Percentiles rank a stretch among this genome's conserved stretches.
Evolutionary conservation across 2,329 filamentous ascomycete genomes (phyloP).

Genomic region (Chrysoporthe puriensis): DNA sequence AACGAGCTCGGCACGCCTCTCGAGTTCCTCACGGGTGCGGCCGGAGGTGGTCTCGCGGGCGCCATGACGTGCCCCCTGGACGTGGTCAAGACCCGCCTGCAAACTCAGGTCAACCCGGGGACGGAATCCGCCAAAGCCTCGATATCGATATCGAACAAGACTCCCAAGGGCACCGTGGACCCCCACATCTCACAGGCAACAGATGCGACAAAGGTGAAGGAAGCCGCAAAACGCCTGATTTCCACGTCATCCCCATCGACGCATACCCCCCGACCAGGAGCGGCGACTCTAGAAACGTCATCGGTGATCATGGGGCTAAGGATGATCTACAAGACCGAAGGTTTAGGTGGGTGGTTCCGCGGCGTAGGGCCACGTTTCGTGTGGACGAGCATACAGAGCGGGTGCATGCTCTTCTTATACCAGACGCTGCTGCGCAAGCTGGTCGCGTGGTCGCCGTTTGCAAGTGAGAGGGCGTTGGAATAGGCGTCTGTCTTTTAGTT

Average conservation of each 20-base stretch:
- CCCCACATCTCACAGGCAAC: slow-evolving; percentile 32
- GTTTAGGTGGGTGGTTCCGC: slow-evolving; percentile 87
- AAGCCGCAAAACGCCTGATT: slow-evolving; percentile 70
- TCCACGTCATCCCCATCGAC: slow-evolving; percentile 90
- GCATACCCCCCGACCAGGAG: slow-evolving; percentile 76
- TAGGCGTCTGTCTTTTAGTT: neutral
- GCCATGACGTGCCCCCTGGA: slow-evolving; percentile 95
- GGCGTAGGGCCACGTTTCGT: slow-evolving; percentile 91
- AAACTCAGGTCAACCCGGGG: slow-evolving; percentile 75
- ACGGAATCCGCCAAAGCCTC: slow-evolving; percentile 34
- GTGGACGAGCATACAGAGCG: slow-evolving; percentile 97
- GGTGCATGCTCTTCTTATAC: slow-evolving; percentile 95
- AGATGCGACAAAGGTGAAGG: slow-evolving; percentile 38
- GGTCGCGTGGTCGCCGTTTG: slow-evolving; percentile 52
- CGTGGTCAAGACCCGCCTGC: slow-evolving; percentile 94
- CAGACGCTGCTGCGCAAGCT: slow-evolving; percentile 83
- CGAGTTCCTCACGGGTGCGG: slow-evolving; percentile 87
- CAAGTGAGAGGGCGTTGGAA: slow-evolving; percentile 21
- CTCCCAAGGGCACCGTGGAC: slow-evolving; percentile 21
- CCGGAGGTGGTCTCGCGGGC: slow-evolving; percentile 88
- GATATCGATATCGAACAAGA: slow-evolving; percentile 31
- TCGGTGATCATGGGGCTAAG: slow-evolving; percentile 83
- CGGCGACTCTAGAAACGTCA: slow-evolving; percentile 82
- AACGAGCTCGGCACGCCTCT: slow-evolving; percentile 83
- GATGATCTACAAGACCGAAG: slow-evolving; percentile 90